Evolutionary conservation across 164 flowering plant genomes (phyloP), one percentile per base, ranked within the genome.

Genomic region (Malania oleifera): DNA sequence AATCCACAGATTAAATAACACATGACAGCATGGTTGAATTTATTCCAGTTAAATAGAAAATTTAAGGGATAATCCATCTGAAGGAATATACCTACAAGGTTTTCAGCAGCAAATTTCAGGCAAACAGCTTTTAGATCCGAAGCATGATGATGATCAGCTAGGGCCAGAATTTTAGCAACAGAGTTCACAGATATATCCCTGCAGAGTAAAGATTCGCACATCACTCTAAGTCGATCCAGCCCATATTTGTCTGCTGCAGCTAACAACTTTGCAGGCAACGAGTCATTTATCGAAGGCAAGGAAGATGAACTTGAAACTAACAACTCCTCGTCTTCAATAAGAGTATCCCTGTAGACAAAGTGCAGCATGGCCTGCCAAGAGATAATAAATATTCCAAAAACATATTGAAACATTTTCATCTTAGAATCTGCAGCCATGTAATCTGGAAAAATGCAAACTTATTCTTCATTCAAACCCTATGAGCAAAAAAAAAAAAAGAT

Each of bases 101-200:
- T 87, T 63, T 87, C 91, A 56, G 89, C 96, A 57, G 91, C 77
- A 77, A 85, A 83, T 74, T 82, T 85, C 39, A 87, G 70, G 72
- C 89, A 87, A 59, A 83, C 82, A 56, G 83, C 72, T 67, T 87
- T 87, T 34, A 87, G 70, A 48, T 82, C 86, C 68, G 58, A 55
- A 47, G 96, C 96, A 72, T 77, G 76, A 60, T 71, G 67, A 22
- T 64, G 70, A 45, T 85, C 87, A 50, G 91, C 91, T 64, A 87
- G 78, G 52, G 87, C 83, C 52, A 85, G 73, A 31, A 75, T 80
- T 54, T 72, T 60, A 20, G 89, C 75, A 65, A 87, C 96, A 39
- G 89, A 77, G 52, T 70, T 69, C 48, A 87, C 89, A 49, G 89
- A 75, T 59, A 87, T 82, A 62, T 80, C 77, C 71, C 78, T 80